Evolutionary conservation across 805 yeast genomes (phyloP).

Genomic region (Kazachstania viticola): DNA sequence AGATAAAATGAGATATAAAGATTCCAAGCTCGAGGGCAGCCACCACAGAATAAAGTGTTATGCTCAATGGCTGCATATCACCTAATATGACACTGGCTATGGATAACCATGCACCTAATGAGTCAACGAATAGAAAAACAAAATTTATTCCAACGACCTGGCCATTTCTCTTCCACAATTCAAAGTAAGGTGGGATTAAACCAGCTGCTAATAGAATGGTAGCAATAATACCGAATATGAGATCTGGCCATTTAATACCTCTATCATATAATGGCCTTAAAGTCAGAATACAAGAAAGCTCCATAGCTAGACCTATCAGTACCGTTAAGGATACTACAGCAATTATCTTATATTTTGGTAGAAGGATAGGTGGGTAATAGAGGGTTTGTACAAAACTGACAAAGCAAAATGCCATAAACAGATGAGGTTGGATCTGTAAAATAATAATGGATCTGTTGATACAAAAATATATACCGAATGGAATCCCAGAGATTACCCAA

Average conservation of each 20-base stretch:
- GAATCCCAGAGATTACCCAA: slow-evolving; percentile 73
- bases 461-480: slow-evolving; percentile 77
- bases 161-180: slow-evolving; percentile 68
- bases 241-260: slow-evolving; percentile 60
- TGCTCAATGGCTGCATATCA: slow-evolving; percentile 65
- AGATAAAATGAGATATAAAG: slow-evolving; percentile 52
- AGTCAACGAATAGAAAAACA: slow-evolving; percentile 61
- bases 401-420: slow-evolving; percentile 60
- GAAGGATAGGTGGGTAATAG: slow-evolving; percentile 57
- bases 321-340: slow-evolving; percentile 30
- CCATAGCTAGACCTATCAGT: slow-evolving; percentile 42
- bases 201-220: slow-evolving; percentile 67
- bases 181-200: slow-evolving; percentile 80
- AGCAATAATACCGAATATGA: slow-evolving; percentile 73
- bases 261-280: slow-evolving; percentile 43
- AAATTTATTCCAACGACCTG: slow-evolving; percentile 85
- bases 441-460: slow-evolving; percentile 63
- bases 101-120: slow-evolving; percentile 73
- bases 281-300: slow-evolving; percentile 62
- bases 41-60: slow-evolving; percentile 62
- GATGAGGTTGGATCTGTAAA: slow-evolving; percentile 75
- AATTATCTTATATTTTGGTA: slow-evolving; percentile 28
- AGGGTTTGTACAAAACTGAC: slow-evolving; percentile 59
- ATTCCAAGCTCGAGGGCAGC: slow-evolving; percentile 71
- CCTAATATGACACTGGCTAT: slow-evolving; percentile 52